Percentiles rank a stretch among this genome's conserved stretches.
Conservation (phyloP, 116 monocot species). For the Phalaenopsis hybrid region DNA sequence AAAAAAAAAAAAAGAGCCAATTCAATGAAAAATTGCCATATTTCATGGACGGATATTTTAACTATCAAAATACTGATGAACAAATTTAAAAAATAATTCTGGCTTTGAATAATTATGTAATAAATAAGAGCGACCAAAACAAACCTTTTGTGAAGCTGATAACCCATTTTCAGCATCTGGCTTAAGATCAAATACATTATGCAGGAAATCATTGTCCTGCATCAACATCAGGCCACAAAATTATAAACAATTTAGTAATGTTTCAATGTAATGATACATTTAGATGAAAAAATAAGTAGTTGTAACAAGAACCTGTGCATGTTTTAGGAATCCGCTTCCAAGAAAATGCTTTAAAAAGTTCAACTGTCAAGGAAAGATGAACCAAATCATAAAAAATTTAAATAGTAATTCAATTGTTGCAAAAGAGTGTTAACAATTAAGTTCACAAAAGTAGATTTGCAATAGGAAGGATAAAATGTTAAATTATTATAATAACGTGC, state of each 20-base stretch:
- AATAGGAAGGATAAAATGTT: too few relatives aligned
- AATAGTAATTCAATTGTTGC: background rate
- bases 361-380: slow-evolving; percentile 27
- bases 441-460: background rate
- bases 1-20: too few relatives aligned
- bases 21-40: too few relatives aligned
- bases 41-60: too few relatives aligned
- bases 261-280: background rate
- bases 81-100: too few relatives aligned
- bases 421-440: background rate
- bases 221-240: background rate
- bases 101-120: too few relatives aligned
- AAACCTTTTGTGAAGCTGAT: too few relatives aligned
- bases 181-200: slow-evolving; percentile 51
- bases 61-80: too few relatives aligned
- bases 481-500: too few relatives aligned
- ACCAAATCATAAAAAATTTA: background rate
- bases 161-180: slow-evolving; percentile 10
- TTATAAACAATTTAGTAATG: background rate
- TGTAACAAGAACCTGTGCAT: slow-evolving; percentile 47
- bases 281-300: background rate
- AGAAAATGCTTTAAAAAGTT: slow-evolving; percentile 83
- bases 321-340: slow-evolving; percentile 78
- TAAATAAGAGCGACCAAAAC: too few relatives aligned
- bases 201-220: slow-evolving; percentile 49